phyloP scores from a whole-genome alignment of 2,329 filamentous ascomycete species.

The Fusarium udum region DNA sequence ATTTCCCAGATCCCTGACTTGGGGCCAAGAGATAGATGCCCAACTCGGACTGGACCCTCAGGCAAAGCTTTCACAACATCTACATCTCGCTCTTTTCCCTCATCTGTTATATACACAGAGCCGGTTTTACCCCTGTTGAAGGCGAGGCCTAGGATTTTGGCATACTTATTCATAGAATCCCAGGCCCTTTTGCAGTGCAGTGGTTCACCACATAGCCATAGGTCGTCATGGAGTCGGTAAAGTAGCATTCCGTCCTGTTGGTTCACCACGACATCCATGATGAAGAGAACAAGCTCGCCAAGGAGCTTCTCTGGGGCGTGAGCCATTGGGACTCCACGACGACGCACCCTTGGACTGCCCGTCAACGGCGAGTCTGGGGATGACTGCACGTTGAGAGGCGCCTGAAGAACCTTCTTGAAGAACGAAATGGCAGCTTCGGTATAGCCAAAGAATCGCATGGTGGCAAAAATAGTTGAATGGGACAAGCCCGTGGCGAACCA shows the following conservation, averaged over 20 bases:
- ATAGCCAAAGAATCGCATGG: constrained; percentile 1
- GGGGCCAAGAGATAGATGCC: background rate
- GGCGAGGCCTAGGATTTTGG: background rate
- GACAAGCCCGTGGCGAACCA: background rate
- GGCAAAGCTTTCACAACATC: background rate
- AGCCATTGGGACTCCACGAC: background rate
- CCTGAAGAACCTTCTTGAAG: background rate
- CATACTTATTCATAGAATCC: background rate
- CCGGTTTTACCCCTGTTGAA: background rate
- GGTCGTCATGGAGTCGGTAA: background rate
- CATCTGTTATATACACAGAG: background rate
- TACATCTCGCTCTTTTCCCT: fast-evolving
- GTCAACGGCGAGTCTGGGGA: background rate
- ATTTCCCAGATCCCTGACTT: background rate
- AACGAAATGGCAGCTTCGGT: background rate
- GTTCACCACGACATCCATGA: background rate
- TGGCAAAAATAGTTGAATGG: background rate
- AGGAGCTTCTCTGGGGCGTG: background rate
- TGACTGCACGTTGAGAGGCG: background rate
- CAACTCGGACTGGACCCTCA: background rate
- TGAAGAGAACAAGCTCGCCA: background rate
- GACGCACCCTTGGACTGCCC: background rate
- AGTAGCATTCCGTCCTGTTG: background rate
- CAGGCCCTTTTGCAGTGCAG: background rate
- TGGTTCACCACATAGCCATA: background rate